A percentile compares a stretch with the other conserved stretches of the same genome.
Evolutionary conservation across 2,329 filamentous ascomycete species (phyloP).

Genomic region (Dryadomyces quercus-mongolicae): DNA sequence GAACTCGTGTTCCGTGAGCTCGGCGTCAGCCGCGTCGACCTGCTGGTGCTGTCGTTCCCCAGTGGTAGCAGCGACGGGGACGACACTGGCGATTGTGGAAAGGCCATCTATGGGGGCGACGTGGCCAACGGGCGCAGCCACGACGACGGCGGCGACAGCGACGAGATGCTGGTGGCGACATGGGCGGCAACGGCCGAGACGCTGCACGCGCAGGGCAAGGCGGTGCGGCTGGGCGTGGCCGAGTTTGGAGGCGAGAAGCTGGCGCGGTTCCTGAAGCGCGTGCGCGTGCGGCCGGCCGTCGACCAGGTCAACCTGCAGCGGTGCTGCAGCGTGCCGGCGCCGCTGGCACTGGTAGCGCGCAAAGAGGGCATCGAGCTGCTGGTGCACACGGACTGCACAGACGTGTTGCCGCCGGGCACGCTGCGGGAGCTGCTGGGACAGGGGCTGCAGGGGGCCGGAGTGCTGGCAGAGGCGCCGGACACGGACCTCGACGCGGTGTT

Average conservation of each 20-base stretch:
- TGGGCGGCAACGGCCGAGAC: slow-evolving; percentile 59
- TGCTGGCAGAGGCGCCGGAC: slow-evolving; percentile 41
- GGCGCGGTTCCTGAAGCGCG: slow-evolving; percentile 59
- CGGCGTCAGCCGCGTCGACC: slow-evolving; percentile 61
- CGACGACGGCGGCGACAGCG: slow-evolving; percentile 49
- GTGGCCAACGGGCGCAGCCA: slow-evolving; percentile 47
- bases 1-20: slow-evolving; percentile 71
- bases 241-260: slow-evolving; percentile 86
- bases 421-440: slow-evolving; percentile 71
- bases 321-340: slow-evolving; percentile 90
- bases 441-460: slow-evolving; percentile 57
- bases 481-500: slow-evolving; percentile 17
- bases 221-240: slow-evolving; percentile 68
- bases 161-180: slow-evolving; percentile 48
- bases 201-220: slow-evolving; percentile 57
- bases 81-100: neutral
- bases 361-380: slow-evolving; percentile 72
- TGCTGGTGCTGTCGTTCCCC: slow-evolving; percentile 87
- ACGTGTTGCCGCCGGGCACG: slow-evolving; percentile 79
- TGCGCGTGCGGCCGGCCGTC: slow-evolving; percentile 63
- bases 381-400: slow-evolving; percentile 88
- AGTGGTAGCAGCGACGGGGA: slow-evolving; percentile 28
- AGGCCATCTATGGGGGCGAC: slow-evolving; percentile 79
- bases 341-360: slow-evolving; percentile 75
- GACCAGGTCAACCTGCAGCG: slow-evolving; percentile 95